phyloP scores from a whole-genome alignment of 176 grass and related monocot genomes.

The Cenchrus americanus region DNA sequence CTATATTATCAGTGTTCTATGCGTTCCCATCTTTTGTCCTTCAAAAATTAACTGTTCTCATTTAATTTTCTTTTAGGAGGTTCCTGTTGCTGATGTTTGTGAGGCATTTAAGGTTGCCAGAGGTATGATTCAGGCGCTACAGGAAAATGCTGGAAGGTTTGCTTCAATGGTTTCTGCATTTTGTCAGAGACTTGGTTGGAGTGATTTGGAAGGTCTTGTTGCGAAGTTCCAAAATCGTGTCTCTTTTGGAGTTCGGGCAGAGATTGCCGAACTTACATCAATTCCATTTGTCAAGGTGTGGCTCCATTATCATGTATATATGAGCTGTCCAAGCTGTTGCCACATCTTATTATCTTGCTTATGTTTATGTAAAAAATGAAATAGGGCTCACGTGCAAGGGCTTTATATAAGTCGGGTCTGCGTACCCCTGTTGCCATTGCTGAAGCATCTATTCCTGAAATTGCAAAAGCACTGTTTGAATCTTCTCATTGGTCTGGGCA shows the following conservation, averaged over 20 bases:
- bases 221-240: slow-evolving; percentile 95
- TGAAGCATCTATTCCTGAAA: slow-evolving; percentile 90
- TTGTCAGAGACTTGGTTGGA: slow-evolving; percentile 95
- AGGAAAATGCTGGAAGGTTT: slow-evolving; percentile 99
- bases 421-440: slow-evolving; percentile 81
- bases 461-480: slow-evolving; percentile 85
- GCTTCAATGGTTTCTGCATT: slow-evolving; percentile 95
- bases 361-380: slow-evolving; percentile 26
- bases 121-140: slow-evolving; percentile 88
- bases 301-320: slow-evolving; percentile 24
- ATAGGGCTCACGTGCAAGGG: slow-evolving; percentile 89
- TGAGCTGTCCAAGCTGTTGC: slow-evolving; percentile 32
- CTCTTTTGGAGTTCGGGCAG: slow-evolving; percentile 96
- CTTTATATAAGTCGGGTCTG: slow-evolving; percentile 87
- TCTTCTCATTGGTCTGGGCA: slow-evolving; percentile 70
- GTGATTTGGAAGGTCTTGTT: slow-evolving; percentile 92
- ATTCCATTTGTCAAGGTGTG: slow-evolving; percentile 91
- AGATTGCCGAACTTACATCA: slow-evolving; percentile 86
- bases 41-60: background rate
- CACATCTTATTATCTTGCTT: slow-evolving; percentile 31
- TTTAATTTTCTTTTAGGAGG: slow-evolving; percentile 64
- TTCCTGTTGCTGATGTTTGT: slow-evolving; percentile 89
- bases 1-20: background rate
- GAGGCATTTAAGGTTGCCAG: slow-evolving; percentile 94
- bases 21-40: background rate